A percentile compares a stretch with the other conserved stretches of the same genome.
Evolutionary conservation across 2,329 filamentous ascomycete genomes (phyloP).

Genomic region (Westerdykella ornata): DNA sequence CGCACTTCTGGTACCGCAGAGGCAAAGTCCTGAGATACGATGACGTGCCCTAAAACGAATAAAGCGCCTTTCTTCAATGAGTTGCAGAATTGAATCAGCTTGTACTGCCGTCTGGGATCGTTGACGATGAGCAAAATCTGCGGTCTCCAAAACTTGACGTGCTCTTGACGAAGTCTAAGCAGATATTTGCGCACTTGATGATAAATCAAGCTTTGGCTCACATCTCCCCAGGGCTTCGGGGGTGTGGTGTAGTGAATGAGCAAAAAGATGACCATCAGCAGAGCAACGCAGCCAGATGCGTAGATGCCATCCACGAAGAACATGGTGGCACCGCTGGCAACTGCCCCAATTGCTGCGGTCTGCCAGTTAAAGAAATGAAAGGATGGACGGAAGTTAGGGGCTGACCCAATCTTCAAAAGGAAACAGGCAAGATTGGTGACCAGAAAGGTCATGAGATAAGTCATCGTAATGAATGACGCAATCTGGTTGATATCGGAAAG

Average conservation of each 20-base stretch:
- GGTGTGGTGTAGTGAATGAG: slow-evolving; percentile 80
- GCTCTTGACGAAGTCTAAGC: slow-evolving; percentile 73
- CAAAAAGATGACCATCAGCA: slow-evolving; percentile 70
- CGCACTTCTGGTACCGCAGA: slow-evolving; percentile 73
- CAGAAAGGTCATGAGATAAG: slow-evolving; percentile 86
- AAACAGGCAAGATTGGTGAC: slow-evolving; percentile 86
- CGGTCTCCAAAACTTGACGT: slow-evolving; percentile 90
- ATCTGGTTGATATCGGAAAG: slow-evolving; percentile 82
- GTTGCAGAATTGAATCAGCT: slow-evolving; percentile 85
- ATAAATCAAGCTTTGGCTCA: slow-evolving; percentile 83
- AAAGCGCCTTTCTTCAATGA: slow-evolving; percentile 80
- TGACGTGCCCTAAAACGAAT: slow-evolving; percentile 81
- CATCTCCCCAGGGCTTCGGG: slow-evolving; percentile 84
- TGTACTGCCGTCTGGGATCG: slow-evolving; percentile 71
- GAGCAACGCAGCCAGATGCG: slow-evolving; percentile 65
- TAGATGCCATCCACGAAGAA: slow-evolving; percentile 83
- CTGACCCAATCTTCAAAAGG: slow-evolving; percentile 75
- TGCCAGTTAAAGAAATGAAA: slow-evolving; percentile 88
- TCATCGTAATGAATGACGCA: slow-evolving; percentile 84
- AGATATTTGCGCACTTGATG: slow-evolving; percentile 83
- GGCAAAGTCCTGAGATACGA: slow-evolving; percentile 76
- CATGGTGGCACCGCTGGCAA: slow-evolving; percentile 76
- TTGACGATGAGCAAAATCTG: slow-evolving; percentile 82
- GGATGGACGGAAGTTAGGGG: slow-evolving; percentile 80
- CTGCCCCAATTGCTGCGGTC: slow-evolving; percentile 65